Evolutionary conservation across 1,284 basidiomycete genomes (phyloP).

Genomic region (Mycena citricolor): DNA sequence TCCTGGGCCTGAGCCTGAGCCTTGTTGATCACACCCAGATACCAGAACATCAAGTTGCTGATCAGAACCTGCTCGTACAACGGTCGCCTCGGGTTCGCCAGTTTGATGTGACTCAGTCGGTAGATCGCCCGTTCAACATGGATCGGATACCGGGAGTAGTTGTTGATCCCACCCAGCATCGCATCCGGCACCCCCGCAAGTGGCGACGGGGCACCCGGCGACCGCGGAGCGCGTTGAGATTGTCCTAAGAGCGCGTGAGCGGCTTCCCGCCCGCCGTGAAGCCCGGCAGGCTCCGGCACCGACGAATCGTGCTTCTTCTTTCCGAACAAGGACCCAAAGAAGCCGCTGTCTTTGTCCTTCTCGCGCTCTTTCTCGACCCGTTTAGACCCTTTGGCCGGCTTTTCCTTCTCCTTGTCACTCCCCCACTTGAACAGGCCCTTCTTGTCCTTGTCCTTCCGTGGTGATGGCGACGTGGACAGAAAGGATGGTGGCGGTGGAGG

Average conservation of each 20-base stretch:
- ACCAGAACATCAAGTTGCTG: conserved; percentile 99
- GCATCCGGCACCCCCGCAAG: conserved; percentile 8
- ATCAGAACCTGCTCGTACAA: conserved; percentile 98
- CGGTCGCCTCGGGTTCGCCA: conserved; percentile 94
- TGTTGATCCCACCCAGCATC: conserved; percentile 40
- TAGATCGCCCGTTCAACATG: conserved; percentile 99
- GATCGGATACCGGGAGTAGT: conserved; percentile 87
- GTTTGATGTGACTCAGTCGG: conserved; percentile 95
- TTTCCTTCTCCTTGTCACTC: conserved; percentile 42
- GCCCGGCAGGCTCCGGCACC: conserved; percentile 9
- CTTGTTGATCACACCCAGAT: conserved; percentile 96
- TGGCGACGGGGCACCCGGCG: conserved; percentile 45
- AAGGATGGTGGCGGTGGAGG: conserved; percentile 28
- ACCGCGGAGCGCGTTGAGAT: conserved; percentile 57
- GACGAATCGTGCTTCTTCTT: conserved; percentile 66
- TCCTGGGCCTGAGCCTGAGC: conserved; percentile 42
- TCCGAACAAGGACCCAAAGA: conserved; percentile 87
- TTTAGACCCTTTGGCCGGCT: conserved; percentile 20
- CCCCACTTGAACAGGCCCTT: conserved; percentile 72
- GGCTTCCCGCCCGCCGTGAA: conserved; percentile 72
- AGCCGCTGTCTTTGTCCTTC: conserved; percentile 72
- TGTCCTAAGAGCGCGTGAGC: conserved; percentile 81
- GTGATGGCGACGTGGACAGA: conserved; percentile 28
- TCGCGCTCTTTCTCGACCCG: conserved; percentile 52
- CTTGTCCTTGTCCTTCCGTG: conserved; percentile 77